Conservation (phyloP, 1,139 yeast genomes). For the Sugiyamaella paludigena region DNA sequence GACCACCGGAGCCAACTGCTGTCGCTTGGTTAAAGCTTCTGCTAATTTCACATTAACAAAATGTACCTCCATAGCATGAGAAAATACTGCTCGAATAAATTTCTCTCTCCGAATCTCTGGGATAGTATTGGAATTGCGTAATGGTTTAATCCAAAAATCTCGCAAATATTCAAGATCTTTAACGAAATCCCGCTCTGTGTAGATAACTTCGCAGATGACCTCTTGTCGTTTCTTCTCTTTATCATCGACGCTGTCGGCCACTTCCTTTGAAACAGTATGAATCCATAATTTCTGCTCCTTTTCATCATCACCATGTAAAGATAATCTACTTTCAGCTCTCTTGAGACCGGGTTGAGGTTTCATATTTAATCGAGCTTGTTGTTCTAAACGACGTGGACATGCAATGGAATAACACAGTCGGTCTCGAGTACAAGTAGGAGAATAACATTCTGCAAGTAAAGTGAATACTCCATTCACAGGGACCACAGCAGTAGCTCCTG, state of each 20-base stretch:
- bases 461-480: constrained; percentile 88
- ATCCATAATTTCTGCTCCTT: constrained; percentile 92
- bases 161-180: constrained; percentile 91
- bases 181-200: constrained; percentile 93
- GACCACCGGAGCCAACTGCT: constrained; percentile 83
- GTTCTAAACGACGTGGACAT: constrained; percentile 95
- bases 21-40: constrained; percentile 85
- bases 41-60: constrained; percentile 80
- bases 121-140: constrained; percentile 79
- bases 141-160: constrained; percentile 91
- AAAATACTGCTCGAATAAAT: constrained; percentile 87
- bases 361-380: constrained; percentile 86
- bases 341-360: constrained; percentile 86
- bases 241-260: constrained; percentile 77
- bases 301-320: constrained; percentile 72
- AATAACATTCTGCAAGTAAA: constrained; percentile 87
- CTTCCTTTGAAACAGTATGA: constrained; percentile 79
- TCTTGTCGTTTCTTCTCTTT: constrained; percentile 92
- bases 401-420: constrained; percentile 89
- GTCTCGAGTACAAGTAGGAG: constrained; percentile 93
- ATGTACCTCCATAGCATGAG: constrained; percentile 84
- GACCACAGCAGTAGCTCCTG: constrained; percentile 11
- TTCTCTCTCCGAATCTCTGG: constrained; percentile 88
- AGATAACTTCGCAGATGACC: constrained; percentile 87
- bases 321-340: constrained; percentile 76